Base-by-base conservation (phyloP, 306 rosid species). In the Quercus alba region DNA sequence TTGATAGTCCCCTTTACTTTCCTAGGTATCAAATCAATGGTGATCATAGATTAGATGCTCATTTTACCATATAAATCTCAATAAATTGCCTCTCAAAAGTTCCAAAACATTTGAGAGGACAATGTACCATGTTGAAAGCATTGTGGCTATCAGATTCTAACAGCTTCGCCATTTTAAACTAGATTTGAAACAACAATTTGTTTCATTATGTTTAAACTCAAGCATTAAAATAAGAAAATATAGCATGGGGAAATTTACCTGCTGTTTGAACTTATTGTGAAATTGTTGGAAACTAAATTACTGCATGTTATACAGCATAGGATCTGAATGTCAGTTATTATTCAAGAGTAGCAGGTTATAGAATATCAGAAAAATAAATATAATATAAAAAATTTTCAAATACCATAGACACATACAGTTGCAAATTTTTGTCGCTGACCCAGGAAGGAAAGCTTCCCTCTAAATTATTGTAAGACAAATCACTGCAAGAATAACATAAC, bases 391-490 rank as follows among this genome's bases (percentile, higher is more conserved):
- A 5, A 57, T n/a, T 13, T 26, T 1, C 3, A 5, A 75, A 52
- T 33, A 73, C 46, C 56, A 69, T 70, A 44, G 54, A 51, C 21
- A 85, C 94, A 75, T 82, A 94, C 97, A 89, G 73, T 69, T 89
- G 89, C 64, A 91, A 73, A 80, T 81, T 81, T 70, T 5, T 72
- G 28, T 77, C 68, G 33, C 73, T 87, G 78, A 85, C 86, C 98
- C 98, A 94, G 59, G 94, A 81, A 64, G 98, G 98, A 73, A 94
- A 23, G 80, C 84, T 85, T 71, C 98, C 98, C 3, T 83, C 72
- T 89, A 38, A 38, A 38, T 38, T 38, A 38, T 6, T 38, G 44
- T 38, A 38, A 38, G 44, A 38, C 44, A 38, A 58, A 86, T 94
- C 97, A 80, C 98, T 94, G 90, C 88, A 81, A 86, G 62, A 33